Percentiles rank a stretch among this genome's conserved stretches.
Evolutionary conservation across 805 yeast genomes (phyloP).

Genomic region (Candida sakaeoensis): DNA sequence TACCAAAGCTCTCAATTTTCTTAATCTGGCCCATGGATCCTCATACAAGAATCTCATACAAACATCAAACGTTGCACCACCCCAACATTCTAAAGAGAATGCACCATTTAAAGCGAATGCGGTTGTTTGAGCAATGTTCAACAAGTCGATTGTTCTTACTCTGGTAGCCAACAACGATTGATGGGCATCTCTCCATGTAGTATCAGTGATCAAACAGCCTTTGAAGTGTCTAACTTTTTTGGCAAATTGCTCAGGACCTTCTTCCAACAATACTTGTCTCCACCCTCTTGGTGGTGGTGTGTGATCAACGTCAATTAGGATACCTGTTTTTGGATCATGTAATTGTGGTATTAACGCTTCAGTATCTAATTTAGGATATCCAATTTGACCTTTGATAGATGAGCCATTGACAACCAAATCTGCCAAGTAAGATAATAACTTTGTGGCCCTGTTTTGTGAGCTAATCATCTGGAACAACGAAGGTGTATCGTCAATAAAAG

Average conservation of each 20-base stretch:
- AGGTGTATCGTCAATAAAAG: conserved; percentile 98
- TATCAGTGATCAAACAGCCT: conserved; percentile 94
- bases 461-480: conserved; percentile 89
- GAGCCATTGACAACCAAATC: conserved; percentile 96
- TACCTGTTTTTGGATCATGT: conserved; percentile 57
- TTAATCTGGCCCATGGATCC: conserved; percentile 97
- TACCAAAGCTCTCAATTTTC: conserved; percentile 80
- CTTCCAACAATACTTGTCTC: conserved; percentile 80
- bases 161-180: conserved; percentile 97
- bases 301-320: conserved; percentile 53
- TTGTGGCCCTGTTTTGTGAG: conserved; percentile 96
- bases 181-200: conserved; percentile 99
- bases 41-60: conserved; percentile 97
- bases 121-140: conserved; percentile 90
- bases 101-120: conserved; percentile 87
- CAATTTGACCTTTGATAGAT: conserved; percentile 92
- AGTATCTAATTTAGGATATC: conserved; percentile 75
- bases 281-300: conserved; percentile 67
- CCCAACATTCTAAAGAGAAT: conserved; percentile 98
- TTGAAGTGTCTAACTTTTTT: conserved; percentile 76
- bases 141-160: conserved; percentile 88
- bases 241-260: conserved; percentile 90
- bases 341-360: conserved; percentile 76
- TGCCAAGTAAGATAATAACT: conserved; percentile 83
- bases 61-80: conserved; percentile 99